Base-by-base conservation (phyloP, 352 stramenopile species). In the Phytophthora crassamura region DNA sequence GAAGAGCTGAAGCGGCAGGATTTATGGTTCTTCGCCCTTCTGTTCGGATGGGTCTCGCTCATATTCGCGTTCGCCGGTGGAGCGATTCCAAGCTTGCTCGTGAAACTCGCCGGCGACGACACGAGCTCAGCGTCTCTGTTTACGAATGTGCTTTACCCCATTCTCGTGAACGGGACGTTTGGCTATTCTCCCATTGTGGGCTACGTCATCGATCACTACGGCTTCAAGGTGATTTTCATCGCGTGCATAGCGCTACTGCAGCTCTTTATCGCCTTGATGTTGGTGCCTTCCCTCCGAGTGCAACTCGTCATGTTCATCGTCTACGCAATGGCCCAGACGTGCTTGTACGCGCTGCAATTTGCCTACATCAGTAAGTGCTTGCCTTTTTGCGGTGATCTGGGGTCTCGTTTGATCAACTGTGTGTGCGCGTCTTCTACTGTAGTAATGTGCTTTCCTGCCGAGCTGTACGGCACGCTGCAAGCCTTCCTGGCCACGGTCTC, bases 381-480 rank as follows among this genome's bases (percentile, higher is more conserved):
- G 1, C 28, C 22, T 35, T n/a, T 32, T 33, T 39, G 8, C 22
- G 15, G 28, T 51, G n/a, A 15, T 6, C 41, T 40, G 20, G 22
- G 22, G 22, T 25, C 22, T 3, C 3, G 2, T 25, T 25, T 25
- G 22, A 25, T 25, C 22, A 25, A 68, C 32, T 15, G 3, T 25
- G 22, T 25, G 22, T 3, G 22, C 22, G 22, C 22, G 22, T 25
- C 7, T 36, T 40, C 14, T 14, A 39, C 40, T 67, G 15, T 47
- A 94, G 86, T 94, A 65, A 94, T 93, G 68, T 93, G 84, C 47
- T 93, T 92, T 52, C 82, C 86, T 46, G 73, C 84, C 16, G 79
- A 87, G 54, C 59, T 93, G 4, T 92, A 94, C 33, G 86, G 86
- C 12, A 92, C 84, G 15, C 67, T 94, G 6, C 86, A 94, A 62